Percentiles rank a stretch among this genome's conserved stretches.
Conservation (phyloP, 2,329 filamentous ascomycete genomes). For the Trichoderma citrinoviride region DNA sequence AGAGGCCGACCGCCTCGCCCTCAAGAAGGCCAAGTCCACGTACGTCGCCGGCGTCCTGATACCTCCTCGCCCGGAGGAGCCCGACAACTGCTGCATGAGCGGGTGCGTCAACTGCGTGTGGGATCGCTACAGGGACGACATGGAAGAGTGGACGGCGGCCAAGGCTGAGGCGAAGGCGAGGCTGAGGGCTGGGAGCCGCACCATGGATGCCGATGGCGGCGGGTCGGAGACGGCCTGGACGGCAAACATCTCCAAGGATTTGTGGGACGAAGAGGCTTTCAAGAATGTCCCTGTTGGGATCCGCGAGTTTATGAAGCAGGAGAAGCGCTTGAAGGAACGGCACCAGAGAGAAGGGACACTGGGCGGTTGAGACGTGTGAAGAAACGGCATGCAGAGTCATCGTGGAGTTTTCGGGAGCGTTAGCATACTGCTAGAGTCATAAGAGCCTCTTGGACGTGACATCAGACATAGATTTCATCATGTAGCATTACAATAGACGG, state of each 20-base stretch:
- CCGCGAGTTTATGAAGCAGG: conserved; percentile 93
- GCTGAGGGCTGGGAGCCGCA: conserved; percentile 39
- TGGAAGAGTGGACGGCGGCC: conserved; percentile 80
- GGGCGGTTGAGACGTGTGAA: conserved; percentile 1
- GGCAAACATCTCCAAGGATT: conserved; percentile 48
- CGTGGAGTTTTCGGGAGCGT: background rate
- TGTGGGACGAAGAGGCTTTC: conserved; percentile 68
- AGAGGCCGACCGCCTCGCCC: conserved; percentile 58
- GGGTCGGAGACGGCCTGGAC: conserved; percentile 59
- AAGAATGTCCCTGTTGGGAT: conserved; percentile 85
- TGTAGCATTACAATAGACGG: background rate
- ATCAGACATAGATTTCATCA: background rate
- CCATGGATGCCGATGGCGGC: conserved; percentile 78
- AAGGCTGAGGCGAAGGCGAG: conserved; percentile 61
- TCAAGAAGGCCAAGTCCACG: conserved; percentile 57
- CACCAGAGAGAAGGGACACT: conserved; percentile 54
- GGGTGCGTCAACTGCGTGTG: conserved; percentile 98
- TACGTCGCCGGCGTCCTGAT: conserved; percentile 76
- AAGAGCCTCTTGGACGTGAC: background rate
- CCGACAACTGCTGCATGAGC: conserved; percentile 99
- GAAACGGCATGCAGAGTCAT: background rate
- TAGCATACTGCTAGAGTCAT: background rate
- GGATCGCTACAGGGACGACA: conserved; percentile 86
- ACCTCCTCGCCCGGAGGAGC: conserved; percentile 81
- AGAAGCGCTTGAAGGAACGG: conserved; percentile 82